These are phyloP conservation scores for Rhipidocladum racemiflorum DNA, from an alignment of 176 grass and related monocot species.

Conservation along the genomic window DNA sequence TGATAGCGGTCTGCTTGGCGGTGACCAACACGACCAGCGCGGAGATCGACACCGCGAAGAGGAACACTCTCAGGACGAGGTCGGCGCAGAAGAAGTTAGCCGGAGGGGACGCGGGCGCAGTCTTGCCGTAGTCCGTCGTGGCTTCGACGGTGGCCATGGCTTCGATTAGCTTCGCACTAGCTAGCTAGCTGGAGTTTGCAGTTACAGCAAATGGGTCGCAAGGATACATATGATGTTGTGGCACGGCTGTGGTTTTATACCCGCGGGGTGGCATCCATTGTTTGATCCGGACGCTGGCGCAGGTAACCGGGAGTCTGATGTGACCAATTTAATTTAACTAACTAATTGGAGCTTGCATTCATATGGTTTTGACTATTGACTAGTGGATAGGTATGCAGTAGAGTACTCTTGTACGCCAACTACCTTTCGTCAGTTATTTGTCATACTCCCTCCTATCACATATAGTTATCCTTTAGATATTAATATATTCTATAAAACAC, in stretches of 20 bases:
- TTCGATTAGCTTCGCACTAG: not conserved
- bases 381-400: not conserved
- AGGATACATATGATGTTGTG: not conserved
- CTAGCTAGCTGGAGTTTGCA: not conserved
- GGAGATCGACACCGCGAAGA: slow-evolving; percentile 50
- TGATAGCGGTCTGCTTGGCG: slow-evolving; percentile 41
- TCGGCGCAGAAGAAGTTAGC: slow-evolving; percentile 28
- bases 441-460: too few species aligned
- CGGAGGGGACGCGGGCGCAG: not conserved
- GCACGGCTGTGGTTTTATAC: not conserved
- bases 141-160: slow-evolving; percentile 16
- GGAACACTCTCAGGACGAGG: slow-evolving; percentile 38
- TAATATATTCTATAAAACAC: too few species aligned
- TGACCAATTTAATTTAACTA: not conserved
- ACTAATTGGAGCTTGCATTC: not conserved
- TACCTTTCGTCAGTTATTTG: too few species aligned
- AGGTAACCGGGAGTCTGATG: not conserved
- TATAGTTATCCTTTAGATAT: too few species aligned
- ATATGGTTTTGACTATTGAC: not conserved
- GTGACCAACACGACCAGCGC: slow-evolving; percentile 60
- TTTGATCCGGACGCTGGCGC: not conserved
- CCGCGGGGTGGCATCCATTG: not conserved
- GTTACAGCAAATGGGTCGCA: not conserved
- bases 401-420: not conserved
- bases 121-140: not conserved